These are phyloP conservation scores for Colletotrichum endophyticum DNA, from an alignment of 2,329 filamentous ascomycete species.

Conservation along the genomic window DNA sequence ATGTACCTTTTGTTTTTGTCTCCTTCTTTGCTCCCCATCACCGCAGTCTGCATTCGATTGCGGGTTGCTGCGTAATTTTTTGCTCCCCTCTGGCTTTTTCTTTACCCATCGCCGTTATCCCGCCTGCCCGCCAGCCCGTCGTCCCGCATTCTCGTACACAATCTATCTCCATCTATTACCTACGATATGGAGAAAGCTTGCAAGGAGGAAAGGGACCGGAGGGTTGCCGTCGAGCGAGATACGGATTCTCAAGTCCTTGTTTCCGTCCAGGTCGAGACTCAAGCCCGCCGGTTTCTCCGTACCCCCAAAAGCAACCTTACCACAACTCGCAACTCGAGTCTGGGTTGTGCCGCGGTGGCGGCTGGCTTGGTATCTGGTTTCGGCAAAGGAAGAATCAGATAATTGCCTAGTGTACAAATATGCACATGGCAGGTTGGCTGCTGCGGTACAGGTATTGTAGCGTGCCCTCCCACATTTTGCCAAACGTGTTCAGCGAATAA, in stretches of 20 bases:
- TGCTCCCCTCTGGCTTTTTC: not conserved
- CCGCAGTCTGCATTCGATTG: not conserved
- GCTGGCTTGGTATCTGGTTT: not conserved
- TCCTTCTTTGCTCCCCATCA: not conserved
- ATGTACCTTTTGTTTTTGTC: not conserved
- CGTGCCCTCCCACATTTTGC: not conserved
- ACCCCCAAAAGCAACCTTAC: not conserved
- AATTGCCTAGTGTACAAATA: not conserved
- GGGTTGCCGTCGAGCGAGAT: not conserved
- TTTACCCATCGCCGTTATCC: not conserved
- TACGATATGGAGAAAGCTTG: not conserved
- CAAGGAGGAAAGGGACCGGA: not conserved
- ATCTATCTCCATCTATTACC: not conserved
- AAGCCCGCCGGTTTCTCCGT: not conserved
- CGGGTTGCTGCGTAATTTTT: not conserved
- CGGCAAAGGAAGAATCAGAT: not conserved
- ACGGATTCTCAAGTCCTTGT: not conserved
- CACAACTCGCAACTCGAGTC: not conserved
- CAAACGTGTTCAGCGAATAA: not conserved
- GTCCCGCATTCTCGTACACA: not conserved
- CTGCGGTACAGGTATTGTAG: not conserved
- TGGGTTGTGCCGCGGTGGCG: not conserved
- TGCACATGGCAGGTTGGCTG: not conserved
- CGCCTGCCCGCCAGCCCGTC: not conserved
- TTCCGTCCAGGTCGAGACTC: not conserved